These are phyloP conservation scores for Coniochaeta pulveracea DNA, from an alignment of 2,329 filamentous ascomycete species.

Conservation along the genomic window DNA sequence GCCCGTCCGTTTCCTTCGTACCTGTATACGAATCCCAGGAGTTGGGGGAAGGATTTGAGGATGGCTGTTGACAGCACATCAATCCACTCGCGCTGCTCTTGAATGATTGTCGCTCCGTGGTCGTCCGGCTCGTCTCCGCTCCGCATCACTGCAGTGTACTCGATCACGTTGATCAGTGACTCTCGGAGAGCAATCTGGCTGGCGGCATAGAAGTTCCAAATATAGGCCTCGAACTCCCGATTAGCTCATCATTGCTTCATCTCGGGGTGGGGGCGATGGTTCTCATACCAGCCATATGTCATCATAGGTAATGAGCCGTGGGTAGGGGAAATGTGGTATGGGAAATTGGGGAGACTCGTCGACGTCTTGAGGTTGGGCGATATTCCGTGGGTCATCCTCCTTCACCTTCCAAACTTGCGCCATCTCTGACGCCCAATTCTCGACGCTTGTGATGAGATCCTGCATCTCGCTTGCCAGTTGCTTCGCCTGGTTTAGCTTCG, in stretches of 20 bases:
- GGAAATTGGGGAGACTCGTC: not conserved
- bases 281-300: conserved; percentile 3
- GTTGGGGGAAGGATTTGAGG: not conserved
- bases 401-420: not conserved
- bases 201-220: conserved; percentile 3
- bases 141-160: not conserved
- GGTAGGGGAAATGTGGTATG: conserved; percentile 1
- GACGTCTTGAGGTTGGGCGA: not conserved
- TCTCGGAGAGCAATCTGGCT: conserved; percentile 4
- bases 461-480: not conserved
- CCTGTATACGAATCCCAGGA: not conserved
- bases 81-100: not conserved
- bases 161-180: conserved; percentile 2
- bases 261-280: not conserved
- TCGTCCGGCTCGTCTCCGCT: not conserved
- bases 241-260: not conserved
- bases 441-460: not conserved
- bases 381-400: not conserved
- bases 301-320: not conserved
- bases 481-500: not conserved
- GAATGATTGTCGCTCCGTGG: not conserved
- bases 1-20: not conserved
- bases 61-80: not conserved
- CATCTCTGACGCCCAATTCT: conserved; percentile 2
- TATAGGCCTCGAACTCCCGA: not conserved